These are phyloP conservation scores for Claviceps sp. DNA, from an alignment of 2,329 filamentous ascomycete species.

Conservation along the genomic window DNA sequence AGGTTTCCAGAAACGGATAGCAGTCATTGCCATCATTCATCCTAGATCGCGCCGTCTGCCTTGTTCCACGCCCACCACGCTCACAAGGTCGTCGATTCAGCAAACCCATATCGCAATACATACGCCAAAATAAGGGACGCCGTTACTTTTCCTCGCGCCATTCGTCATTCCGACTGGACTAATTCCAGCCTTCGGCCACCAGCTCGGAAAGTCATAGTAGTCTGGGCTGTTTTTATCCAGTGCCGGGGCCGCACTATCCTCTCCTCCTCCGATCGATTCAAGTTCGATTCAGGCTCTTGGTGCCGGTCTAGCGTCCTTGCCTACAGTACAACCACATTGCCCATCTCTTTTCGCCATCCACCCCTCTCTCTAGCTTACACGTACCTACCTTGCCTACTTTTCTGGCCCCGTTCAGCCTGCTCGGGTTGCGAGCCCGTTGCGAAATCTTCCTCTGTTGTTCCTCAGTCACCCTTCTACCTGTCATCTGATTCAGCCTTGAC, in stretches of 20 bases:
- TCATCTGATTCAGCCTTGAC: not conserved
- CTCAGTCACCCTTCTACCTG: not conserved
- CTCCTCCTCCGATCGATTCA: not conserved
- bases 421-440: not conserved
- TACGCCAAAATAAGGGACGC: not conserved
- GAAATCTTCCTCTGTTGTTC: not conserved
- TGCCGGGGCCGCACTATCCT: not conserved
- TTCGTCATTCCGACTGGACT: not conserved
- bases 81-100: not conserved
- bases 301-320: slow-evolving; percentile 4
- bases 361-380: not conserved
- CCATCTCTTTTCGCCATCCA: slow-evolving; percentile 1
- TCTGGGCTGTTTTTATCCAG: not conserved
- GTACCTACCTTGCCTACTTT: not conserved
- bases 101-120: not conserved
- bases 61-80: not conserved
- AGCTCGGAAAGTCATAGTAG: not conserved
- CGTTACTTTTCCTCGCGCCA: not conserved
- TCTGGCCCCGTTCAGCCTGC: not conserved
- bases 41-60: too few species aligned
- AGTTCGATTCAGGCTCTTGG: slow-evolving; percentile 1
- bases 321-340: slow-evolving; percentile 2
- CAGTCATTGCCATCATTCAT: too few species aligned
- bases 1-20: too few species aligned
- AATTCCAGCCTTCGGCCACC: not conserved